These are phyloP conservation scores for Pycnococcus provasolii DNA, from an alignment of 139 green algal genomes.

Conservation along the genomic window DNA sequence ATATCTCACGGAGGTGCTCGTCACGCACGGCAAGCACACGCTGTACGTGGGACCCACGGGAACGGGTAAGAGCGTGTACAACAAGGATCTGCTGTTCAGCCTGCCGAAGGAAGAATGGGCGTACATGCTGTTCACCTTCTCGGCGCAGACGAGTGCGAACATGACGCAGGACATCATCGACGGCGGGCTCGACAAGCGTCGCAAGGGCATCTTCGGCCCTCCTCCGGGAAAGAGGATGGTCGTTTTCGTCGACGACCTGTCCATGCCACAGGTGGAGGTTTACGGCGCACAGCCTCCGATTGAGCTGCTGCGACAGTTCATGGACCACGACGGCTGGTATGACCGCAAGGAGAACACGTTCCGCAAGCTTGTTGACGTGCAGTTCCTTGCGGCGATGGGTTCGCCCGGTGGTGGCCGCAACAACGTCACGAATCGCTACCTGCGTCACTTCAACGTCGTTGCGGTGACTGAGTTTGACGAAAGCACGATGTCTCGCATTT, in stretches of 20 bases:
- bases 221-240: constrained; percentile 28
- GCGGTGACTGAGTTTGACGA: constrained; percentile 48
- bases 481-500: constrained; percentile 47
- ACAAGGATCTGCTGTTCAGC: constrained; percentile 26
- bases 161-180: constrained; percentile 64
- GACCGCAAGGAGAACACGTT: constrained; percentile 59
- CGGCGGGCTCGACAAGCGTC: constrained; percentile 35
- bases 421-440: constrained; percentile 46
- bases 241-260: constrained; percentile 38
- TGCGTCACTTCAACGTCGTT: constrained; percentile 57
- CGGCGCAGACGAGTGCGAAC: constrained; percentile 32
- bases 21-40: constrained; percentile 46
- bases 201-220: constrained; percentile 36
- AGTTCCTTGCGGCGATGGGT: constrained; percentile 62
- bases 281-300: constrained; percentile 74
- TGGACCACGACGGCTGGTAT: constrained; percentile 75
- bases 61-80: constrained; percentile 38
- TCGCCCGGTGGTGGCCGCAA: constrained; percentile 54
- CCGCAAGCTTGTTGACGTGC: constrained; percentile 53
- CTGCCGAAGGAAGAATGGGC: constrained; percentile 19
- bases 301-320: constrained; percentile 66
- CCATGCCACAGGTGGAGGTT: constrained; percentile 47
- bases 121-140: constrained; percentile 37
- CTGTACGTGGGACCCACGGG: constrained; percentile 58
- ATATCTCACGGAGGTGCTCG: constrained; percentile 40